Percentiles rank a stretch among this genome's conserved stretches.
phyloP scores from a whole-genome alignment of 1,284 basidiomycete species.

The Leccinum proliferum region DNA sequence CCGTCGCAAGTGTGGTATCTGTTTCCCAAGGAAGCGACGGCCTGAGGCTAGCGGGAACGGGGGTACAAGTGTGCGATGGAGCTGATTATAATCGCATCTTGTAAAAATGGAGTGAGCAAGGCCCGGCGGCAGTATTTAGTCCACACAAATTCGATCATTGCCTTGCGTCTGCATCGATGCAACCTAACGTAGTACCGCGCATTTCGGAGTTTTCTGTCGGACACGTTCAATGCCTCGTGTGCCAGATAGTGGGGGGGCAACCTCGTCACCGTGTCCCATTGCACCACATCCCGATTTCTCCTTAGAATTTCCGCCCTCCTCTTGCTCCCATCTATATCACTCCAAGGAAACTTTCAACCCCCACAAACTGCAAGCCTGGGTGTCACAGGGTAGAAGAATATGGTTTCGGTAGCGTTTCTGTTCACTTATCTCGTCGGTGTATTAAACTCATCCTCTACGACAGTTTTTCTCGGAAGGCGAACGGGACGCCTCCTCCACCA shows the following conservation, averaged over 20 bases:
- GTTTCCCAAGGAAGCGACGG: too few relatives aligned
- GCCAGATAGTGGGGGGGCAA: not conserved
- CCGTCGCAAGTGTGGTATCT: too few relatives aligned
- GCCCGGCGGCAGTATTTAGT: too few relatives aligned
- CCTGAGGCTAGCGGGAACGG: too few relatives aligned
- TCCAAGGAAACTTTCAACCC: too few relatives aligned
- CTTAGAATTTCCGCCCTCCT: not conserved
- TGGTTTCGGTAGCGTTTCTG: not conserved
- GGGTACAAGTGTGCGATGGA: too few relatives aligned
- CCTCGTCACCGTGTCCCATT: not conserved
- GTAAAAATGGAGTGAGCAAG: too few relatives aligned
- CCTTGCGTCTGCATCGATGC: not conserved
- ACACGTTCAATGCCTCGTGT: not conserved
- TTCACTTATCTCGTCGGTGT: not conserved
- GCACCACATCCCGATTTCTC: not conserved
- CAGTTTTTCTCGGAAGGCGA: not conserved
- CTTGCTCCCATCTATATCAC: not conserved
- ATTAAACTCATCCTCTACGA: not conserved
- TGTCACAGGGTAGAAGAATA: not conserved
- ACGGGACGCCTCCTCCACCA: not conserved
- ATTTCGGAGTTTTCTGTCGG: slow-evolving; percentile 1
- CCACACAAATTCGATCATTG: too few relatives aligned
- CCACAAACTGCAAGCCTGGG: not conserved
- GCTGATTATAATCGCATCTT: too few relatives aligned
- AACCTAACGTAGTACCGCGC: not conserved